Base-by-base conservation (phyloP, 1,139 yeast genomes). In the Scheffersomyces stambukii region DNA sequence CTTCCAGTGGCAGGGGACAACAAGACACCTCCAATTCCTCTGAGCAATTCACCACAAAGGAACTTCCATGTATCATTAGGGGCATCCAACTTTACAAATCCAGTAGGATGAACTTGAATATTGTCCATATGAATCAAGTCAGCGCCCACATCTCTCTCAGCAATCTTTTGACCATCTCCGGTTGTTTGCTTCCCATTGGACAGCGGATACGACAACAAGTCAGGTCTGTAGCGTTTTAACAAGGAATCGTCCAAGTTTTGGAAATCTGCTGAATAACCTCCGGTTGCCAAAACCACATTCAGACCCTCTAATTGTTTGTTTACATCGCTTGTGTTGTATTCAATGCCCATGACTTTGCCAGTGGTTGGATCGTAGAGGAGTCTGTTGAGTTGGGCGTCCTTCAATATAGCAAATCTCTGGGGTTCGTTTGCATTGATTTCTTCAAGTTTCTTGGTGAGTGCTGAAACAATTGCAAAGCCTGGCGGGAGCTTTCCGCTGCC, bases 31-130 rank as follows among this genome's bases (percentile, higher is more conserved):
- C 69, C 69, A 26, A 60, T 56, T 4, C 65, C 64, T 30, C 69
- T 38, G 8, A 62, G 35, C 7, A 62, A 36, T 33, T 60, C 68
- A 1, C 66, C 68, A 43, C 68, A 60, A 11, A 62, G 42, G 32
- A 61, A 50, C 38, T 61, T 62, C 48, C 54, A 54, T 25, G 45
- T 44, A 8, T 36, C 40, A 5, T 38, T 36, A 3, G 40, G 36
- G 15, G 42, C 38, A 19, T 38, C 33, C 15, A 48, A 20, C 21
- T 57, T 50, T 11, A 62, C 45, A 37, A 60, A 62, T 0, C 67
- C 69, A 3, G 68, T 62, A 3, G 69, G 69, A 34, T 61, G 67
- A 4, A 61, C 48, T 42, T 62, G 69, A 11, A 62, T 45, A 32
- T 60, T 49, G 30, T 54, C 57, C 68, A 62, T 61, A 33, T 60